Conservation (phyloP, 495 filamentous ascomycete genomes). For the Neurospora discreta region DNA sequence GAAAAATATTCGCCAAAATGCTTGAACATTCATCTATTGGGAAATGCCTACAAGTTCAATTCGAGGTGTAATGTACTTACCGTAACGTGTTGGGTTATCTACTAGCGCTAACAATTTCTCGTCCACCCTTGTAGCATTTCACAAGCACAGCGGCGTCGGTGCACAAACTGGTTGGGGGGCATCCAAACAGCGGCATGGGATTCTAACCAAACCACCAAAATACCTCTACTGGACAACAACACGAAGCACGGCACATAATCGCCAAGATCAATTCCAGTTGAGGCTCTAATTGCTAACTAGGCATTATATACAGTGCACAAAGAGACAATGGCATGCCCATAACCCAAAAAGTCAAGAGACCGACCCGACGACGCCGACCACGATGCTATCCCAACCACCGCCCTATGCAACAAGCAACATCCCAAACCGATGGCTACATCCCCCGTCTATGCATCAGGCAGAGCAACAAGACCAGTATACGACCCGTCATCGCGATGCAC, state of each 20-base stretch:
- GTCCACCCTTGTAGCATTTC: not conserved
- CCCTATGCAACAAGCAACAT: not conserved
- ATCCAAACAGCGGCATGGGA: not conserved
- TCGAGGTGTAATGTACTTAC: too few relatives aligned
- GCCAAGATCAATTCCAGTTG: not conserved
- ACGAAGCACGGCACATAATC: not conserved
- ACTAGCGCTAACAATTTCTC: too few relatives aligned
- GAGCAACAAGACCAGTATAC: conserved; percentile 2
- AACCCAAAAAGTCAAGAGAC: not conserved
- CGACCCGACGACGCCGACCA: not conserved
- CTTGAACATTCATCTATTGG: too few relatives aligned
- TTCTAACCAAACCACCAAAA: not conserved
- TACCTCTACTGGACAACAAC: not conserved
- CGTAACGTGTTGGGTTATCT: too few relatives aligned
- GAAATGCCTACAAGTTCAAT: too few relatives aligned
- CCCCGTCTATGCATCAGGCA: not conserved
- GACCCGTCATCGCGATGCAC: conserved; percentile 1
- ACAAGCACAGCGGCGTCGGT: too few relatives aligned
- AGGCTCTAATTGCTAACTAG: not conserved
- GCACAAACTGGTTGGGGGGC: not conserved
- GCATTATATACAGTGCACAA: not conserved
- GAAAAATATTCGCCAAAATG: too few relatives aligned
- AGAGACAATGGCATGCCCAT: not conserved
- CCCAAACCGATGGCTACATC: not conserved
- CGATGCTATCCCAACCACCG: not conserved